Conservation (phyloP, 2,329 filamentous ascomycete genomes). For the Colletotrichum sp. region DNA sequence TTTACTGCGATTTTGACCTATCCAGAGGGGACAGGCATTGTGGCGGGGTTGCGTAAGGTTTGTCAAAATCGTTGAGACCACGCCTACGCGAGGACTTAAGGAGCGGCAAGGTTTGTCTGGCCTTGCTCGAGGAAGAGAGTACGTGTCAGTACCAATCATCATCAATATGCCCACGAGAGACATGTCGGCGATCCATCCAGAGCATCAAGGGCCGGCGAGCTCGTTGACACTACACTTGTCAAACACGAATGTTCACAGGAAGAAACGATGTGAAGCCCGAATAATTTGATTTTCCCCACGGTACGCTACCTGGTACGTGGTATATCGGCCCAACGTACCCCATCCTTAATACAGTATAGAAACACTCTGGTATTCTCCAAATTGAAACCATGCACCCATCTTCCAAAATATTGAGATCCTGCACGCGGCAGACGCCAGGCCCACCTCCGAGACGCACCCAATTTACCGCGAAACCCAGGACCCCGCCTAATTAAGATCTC, state of each 20-base stretch:
- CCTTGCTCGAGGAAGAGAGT: background rate
- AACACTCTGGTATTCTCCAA: conserved; percentile 16
- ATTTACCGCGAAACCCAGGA: background rate
- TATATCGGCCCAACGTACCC: background rate
- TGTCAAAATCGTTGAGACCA: background rate
- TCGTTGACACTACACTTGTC: background rate
- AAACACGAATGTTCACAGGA: background rate
- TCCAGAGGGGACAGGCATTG: background rate
- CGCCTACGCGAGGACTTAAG: background rate
- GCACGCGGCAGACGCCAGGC: conserved; percentile 19
- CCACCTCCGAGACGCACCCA: background rate
- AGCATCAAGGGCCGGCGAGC: background rate
- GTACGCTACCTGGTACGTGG: conserved; percentile 6
- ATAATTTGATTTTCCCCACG: conserved; percentile 12
- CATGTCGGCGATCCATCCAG: background rate
- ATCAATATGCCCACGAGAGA: background rate
- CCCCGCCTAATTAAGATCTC: conserved; percentile 13
- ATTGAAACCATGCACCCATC: background rate
- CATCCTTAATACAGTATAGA: background rate
- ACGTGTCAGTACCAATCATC: background rate
- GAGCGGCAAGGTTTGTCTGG: background rate
- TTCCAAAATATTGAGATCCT: background rate
- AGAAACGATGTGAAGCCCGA: background rate
- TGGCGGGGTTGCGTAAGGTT: background rate
- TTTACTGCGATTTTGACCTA: background rate